These are phyloP conservation scores for Pseudotsuga menziesii DNA, from an alignment of 75 land plant species.

Conservation along the genomic window DNA sequence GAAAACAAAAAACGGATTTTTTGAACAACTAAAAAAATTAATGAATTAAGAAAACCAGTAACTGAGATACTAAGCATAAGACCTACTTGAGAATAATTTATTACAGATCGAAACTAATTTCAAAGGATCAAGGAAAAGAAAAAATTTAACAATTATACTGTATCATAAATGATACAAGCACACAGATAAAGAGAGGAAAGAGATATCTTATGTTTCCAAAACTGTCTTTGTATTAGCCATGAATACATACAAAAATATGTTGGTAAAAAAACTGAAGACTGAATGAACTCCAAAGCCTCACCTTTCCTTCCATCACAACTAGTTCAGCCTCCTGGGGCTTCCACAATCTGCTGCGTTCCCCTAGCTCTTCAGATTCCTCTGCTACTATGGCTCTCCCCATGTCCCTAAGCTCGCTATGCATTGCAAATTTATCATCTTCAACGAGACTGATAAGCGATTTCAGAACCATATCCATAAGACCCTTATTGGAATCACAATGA, in stretches of 20 bases:
- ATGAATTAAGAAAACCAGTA: no score
- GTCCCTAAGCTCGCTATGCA: constrained; percentile 7
- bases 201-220: no score
- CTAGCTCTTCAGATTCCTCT: constrained; percentile 2
- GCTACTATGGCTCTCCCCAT: constrained; percentile 11
- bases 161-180: no score
- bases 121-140: neutral
- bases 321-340: constrained; percentile 2
- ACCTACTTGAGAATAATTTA: no score
- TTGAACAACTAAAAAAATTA: no score
- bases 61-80: no score
- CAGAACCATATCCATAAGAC: neutral
- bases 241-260: no score
- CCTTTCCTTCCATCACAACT: constrained; percentile 9
- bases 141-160: no score
- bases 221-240: no score
- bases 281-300: neutral
- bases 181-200: no score
- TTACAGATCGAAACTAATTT: neutral
- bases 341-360: constrained; percentile 7
- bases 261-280: no score
- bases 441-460: constrained; percentile 6
- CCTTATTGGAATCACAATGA: neutral
- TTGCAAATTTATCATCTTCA: constrained; percentile 7
- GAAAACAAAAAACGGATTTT: neutral